Conservation (phyloP, 805 yeast genomes). For the Candida ficus region DNA sequence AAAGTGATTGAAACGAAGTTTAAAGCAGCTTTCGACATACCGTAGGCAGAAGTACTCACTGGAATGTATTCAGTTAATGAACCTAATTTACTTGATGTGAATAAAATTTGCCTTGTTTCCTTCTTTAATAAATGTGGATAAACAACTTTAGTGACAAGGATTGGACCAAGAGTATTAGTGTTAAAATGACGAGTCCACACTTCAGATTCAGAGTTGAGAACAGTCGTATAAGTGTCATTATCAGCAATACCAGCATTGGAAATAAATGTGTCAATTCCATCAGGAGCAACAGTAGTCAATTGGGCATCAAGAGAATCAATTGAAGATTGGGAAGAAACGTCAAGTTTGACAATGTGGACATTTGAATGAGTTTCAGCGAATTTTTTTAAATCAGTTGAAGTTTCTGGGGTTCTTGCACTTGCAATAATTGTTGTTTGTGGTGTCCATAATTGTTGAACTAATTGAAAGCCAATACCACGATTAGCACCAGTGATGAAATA, state of each 20-base stretch:
- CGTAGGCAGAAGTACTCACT: constrained; percentile 18
- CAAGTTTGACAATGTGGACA: constrained; percentile 9
- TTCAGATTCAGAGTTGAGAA: not conserved
- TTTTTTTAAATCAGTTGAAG: constrained; percentile 1
- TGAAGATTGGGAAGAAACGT: constrained; percentile 10
- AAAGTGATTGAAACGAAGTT: constrained; percentile 22
- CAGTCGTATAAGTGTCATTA: not conserved
- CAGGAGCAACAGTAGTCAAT: constrained; percentile 4
- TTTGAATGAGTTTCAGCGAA: constrained; percentile 4
- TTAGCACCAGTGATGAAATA: constrained; percentile 9
- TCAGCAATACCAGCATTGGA: constrained; percentile 15
- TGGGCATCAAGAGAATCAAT: constrained; percentile 5
- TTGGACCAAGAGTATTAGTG: constrained; percentile 10
- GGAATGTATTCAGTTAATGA: constrained; percentile 15
- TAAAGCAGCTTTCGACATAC: constrained; percentile 31
- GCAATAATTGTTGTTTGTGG: constrained; percentile 1
- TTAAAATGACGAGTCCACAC: not conserved
- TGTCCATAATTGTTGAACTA: not conserved
- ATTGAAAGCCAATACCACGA: constrained; percentile 9
- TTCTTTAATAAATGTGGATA: constrained; percentile 17
- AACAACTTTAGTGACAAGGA: constrained; percentile 4
- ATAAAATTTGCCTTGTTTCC: constrained; percentile 18
- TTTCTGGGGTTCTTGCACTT: not conserved
- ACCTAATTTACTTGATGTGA: constrained; percentile 21
- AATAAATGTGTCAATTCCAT: constrained; percentile 14